Base-by-base conservation (phyloP, 331 rosid genomes). In the Arachis monticola region DNA sequence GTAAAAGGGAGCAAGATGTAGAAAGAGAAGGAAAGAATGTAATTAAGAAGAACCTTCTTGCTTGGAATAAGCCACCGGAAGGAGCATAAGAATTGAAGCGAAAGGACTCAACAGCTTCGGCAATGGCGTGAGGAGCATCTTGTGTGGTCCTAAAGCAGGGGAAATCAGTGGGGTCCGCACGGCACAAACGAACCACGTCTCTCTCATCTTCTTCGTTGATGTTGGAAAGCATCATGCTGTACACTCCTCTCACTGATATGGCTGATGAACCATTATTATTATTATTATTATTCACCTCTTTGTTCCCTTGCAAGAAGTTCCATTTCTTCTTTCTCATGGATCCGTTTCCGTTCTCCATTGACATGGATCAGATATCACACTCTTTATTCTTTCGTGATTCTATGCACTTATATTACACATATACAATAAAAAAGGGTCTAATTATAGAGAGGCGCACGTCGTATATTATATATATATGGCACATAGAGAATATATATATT, bases 11-110 rank as follows among this genome's bases (percentile, higher is more conserved):
- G 10, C 14, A 35, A 35, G 40, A 2, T 35, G 27, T 22, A 22
- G 40, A 35, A 35, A 35, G 40, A 35, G 40, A 35, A 0, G 40
- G 6, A 27, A 6, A 13, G 7, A 7, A 48, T 2, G 4, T 11
- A 4, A 32, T 12, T 1, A 17, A 35, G 22, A 70, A 11, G 5
- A 73, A 80, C 90, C 86, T 81, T 67, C 76, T 81, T 3, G 79
- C 79, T 10, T 80, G 45, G 9, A n/a, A 79, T 56, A 83, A 38
- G 67, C 84, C 86, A 2, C 32, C 35, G 5, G 79, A 69, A 53
- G 81, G 75, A 81, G 90, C 69, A 60, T 83, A 86, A 11, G 71
- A 60, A 62, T 86, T 86, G 83, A 79, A 83, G 9, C 66, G 10
- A 40, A 5, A 73, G 38, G 88, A 80, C 2, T 72, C 64, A 57